These are phyloP conservation scores for Phycomyces blakesleeanus DNA, from an alignment of 192 early-diverging fungal genomes.

Conservation along the genomic window DNA sequence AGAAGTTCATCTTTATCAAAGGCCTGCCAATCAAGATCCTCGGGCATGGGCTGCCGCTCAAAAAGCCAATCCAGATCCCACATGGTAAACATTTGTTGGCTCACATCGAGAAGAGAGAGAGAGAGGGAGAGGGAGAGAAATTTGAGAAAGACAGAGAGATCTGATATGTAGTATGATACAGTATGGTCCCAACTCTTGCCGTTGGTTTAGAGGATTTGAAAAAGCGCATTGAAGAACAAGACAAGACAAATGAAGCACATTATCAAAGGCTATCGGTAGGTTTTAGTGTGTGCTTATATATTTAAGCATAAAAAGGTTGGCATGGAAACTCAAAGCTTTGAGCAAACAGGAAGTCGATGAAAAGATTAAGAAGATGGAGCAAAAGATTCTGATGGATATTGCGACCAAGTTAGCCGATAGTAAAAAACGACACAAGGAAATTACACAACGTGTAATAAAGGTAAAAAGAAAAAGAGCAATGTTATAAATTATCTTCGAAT, in stretches of 20 bases:
- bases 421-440: constrained; percentile 68
- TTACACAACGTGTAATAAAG: constrained; percentile 70
- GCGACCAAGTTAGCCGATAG: constrained; percentile 70
- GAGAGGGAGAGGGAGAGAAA: too few relatives aligned
- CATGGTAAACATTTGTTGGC: constrained; percentile 49
- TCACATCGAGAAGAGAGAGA: neutral
- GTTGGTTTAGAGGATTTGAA: constrained; percentile 88
- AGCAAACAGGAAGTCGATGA: constrained; percentile 15
- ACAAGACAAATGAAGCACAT: constrained; percentile 64
- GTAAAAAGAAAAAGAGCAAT: constrained; percentile 29
- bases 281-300: too few relatives aligned
- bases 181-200: constrained; percentile 88
- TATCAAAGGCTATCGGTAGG: constrained; percentile 63
- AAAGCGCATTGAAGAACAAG: constrained; percentile 78
- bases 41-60: constrained; percentile 80
- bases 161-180: constrained; percentile 27
- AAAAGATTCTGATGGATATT: constrained; percentile 68
- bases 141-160: neutral
- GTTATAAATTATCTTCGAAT: neutral
- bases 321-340: neutral
- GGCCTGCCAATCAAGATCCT: constrained; percentile 64
- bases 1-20: constrained; percentile 74
- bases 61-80: constrained; percentile 82
- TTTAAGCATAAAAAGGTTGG: too few relatives aligned
- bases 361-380: constrained; percentile 23